Percentiles rank a stretch among this genome's conserved stretches.
Evolutionary conservation across 257 asterid species (phyloP).

Genomic region (Primulina tabacum): DNA sequence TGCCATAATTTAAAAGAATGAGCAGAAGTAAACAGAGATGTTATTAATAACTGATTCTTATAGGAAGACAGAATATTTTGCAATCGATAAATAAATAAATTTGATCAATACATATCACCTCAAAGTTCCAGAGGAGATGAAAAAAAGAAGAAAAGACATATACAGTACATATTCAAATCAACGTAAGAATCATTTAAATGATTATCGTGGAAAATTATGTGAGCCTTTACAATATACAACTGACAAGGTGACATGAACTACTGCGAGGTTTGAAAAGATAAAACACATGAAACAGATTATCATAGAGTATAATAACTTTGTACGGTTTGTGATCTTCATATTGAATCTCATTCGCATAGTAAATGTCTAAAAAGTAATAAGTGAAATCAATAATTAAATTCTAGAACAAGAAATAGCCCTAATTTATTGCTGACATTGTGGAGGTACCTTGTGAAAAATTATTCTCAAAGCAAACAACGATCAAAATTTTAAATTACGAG

Average conservation of each 20-base stretch:
- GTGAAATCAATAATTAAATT: not conserved
- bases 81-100: no score
- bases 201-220: not conserved
- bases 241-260: not conserved
- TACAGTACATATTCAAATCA: not conserved
- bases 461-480: not conserved
- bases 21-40: slow-evolving; percentile 26
- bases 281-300: not conserved
- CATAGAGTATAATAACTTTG: not conserved
- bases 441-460: not conserved
- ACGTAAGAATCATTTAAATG: no score
- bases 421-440: not conserved
- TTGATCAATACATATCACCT: not conserved
- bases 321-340: not conserved
- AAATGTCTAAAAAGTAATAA: not conserved
- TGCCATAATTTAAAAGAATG: slow-evolving; percentile 51
- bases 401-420: not conserved
- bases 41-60: not conserved
- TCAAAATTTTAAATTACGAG: not conserved
- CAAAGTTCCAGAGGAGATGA: not conserved
- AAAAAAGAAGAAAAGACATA: not conserved
- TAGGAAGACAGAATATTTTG: slow-evolving; percentile 20
- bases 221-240: not conserved
- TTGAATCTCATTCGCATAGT: not conserved
- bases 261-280: not conserved